Base-by-base conservation (phyloP, 345 rosid species). In the Noccaea caerulescens region DNA sequence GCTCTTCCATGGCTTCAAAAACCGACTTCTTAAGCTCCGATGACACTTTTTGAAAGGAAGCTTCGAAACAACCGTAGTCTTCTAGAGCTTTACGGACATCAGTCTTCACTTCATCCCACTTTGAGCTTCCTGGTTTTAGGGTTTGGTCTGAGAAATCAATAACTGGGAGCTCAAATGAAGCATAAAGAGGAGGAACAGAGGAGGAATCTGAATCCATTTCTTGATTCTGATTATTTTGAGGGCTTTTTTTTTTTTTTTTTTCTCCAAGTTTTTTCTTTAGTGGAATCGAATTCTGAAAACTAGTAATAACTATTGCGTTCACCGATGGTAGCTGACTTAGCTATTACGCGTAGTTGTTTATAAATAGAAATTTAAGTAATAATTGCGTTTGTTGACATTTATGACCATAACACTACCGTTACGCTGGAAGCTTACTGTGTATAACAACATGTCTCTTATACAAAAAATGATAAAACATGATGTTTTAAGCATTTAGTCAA, bases 61-160 rank as follows among this genome's bases (percentile, higher is more conserved):
- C 79, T 63, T 68, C 68, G 5, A 75, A 75, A 14, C 74, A 52
- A 16, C 79, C 75, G 14, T 53, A 75, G 12, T 75, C 75, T 75
- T 75, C 64, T 60, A 75, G 12, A 61, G 79, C 79, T 75, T 61
- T 69, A 44, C 51, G 64, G n/a, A 75, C 72, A 66, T 66, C 33
- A 66, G 8, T n/a, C 23, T 27, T 73, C 55, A 42, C 62, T 47
- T 66, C 10, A 7, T 50, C 62, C 77, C 77, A 73, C 52, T 66
- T 66, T 34, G 77, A 73, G 62, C 55, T 73, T 73, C 77, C 68
- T 58, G 77, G 77, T 58, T 13, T 66, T 33, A 73, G 46, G 2
- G 56, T 50, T 73, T 41, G 6, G 25, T 58, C 62, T 0, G 72
- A 73, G 38, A 73, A 66, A 73, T 73, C 55, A 10, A 66, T 66